Evolutionary conservation across 257 asterid species (phyloP).

Genomic region (Thymus mandschuricus): DNA sequence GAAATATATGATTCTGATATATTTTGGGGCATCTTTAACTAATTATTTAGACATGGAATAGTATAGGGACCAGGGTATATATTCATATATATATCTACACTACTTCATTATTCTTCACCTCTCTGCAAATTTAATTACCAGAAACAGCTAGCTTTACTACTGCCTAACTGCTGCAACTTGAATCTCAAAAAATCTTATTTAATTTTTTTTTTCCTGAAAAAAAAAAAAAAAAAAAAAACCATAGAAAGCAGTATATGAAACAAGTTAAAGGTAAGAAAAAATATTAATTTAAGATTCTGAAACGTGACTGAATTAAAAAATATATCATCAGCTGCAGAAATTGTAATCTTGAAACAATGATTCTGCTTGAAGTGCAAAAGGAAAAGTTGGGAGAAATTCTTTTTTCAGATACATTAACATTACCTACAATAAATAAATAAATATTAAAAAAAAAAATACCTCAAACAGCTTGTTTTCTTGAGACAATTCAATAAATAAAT

Average conservation of each 20-base stretch:
- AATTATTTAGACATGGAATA: slow-evolving; percentile 36
- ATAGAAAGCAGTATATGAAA: neutral
- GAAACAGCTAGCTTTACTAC: neutral
- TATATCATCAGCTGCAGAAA: neutral
- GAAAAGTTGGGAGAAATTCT: neutral
- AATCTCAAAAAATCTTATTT: slow-evolving; percentile 4
- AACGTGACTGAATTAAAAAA: slow-evolving; percentile 31
- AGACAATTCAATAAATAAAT: too few relatives aligned
- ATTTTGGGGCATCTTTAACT: slow-evolving; percentile 45
- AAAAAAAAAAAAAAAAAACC: neutral
- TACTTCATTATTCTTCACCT: slow-evolving; percentile 35
- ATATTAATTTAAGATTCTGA: slow-evolving; percentile 26
- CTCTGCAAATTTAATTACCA: neutral
- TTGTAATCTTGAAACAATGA: neutral
- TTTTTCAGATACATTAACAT: too few relatives aligned
- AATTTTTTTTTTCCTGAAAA: neutral
- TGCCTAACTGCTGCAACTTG: slow-evolving; percentile 27
- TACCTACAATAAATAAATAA: too few relatives aligned
- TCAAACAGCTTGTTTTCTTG: neutral
- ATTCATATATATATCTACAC: slow-evolving; percentile 39
- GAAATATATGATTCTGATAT: slow-evolving; percentile 33
- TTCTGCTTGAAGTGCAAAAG: slow-evolving; percentile 25
- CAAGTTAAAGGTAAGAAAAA: too few relatives aligned
- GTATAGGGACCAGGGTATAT: slow-evolving; percentile 41
- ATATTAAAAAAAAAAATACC: too few relatives aligned